Evolutionary conservation across 805 yeast genomes (phyloP), one percentile per base, ranked within the genome.

Genomic region (Yamadazyma olivae): DNA sequence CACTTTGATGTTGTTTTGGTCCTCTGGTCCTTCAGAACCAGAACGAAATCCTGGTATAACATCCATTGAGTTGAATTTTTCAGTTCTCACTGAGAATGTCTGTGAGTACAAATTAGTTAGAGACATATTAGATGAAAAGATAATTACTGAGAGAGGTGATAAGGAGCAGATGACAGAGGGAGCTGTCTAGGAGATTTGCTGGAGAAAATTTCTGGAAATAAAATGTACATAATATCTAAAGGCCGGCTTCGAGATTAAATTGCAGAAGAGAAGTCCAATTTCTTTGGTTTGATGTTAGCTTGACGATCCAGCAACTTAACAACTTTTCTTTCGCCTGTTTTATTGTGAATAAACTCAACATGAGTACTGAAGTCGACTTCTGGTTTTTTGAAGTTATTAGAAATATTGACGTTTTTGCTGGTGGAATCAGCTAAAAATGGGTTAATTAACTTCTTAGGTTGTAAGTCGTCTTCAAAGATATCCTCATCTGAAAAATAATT

Each of bases 211-310:
- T n/a, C n/a, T n/a, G n/a, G n/a, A n/a, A n/a, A n/a, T n/a, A n/a
- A n/a, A n/a, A n/a, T n/a, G n/a, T n/a, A n/a, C n/a, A n/a, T n/a
- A n/a, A n/a, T n/a, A 20, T 20, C 28, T 14, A 17, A 32, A 33
- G 37, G 17, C 40, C 37, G 5, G 36, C 36, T 28, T 24, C 23
- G 14, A 9, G n/a, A 15, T 21, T 16, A 23, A 3, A 23, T 15
- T 12, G 35, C 29, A 4, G 40, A 27, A 13, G 40, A 27, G 24
- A 44, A 44, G 29, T 60, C 62, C 44, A 67, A 54, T 41, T 59
- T 65, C 45, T 54, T 62, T 1, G 74, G 74, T 43, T 57, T 59
- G 28, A 64, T 54, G 33, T 48, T 51, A 39, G 47, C 51, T 43
- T 67, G 70, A n/a, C 53, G 47, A 9, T 51, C 54, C 35, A 59